A percentile compares a stretch with the other conserved stretches of the same genome.
Conservation (phyloP, 2,329 filamentous ascomycete genomes). For the Exophiala sideris region DNA sequence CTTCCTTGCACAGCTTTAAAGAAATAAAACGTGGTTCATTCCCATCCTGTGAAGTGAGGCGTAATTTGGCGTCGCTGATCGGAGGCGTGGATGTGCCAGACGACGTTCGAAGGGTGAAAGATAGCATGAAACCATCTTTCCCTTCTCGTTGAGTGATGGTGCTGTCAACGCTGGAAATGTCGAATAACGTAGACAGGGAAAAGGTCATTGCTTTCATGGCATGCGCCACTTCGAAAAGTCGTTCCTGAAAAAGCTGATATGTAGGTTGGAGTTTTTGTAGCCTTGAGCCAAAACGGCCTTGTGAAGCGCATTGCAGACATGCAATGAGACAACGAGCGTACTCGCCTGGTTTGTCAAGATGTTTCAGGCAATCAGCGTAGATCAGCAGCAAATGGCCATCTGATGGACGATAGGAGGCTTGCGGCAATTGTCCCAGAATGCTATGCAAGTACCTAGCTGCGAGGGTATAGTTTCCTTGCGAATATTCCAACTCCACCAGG, state of each 20-base stretch:
- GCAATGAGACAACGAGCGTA: constrained; percentile 69
- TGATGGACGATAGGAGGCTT: constrained; percentile 72
- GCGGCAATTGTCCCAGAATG: constrained; percentile 74
- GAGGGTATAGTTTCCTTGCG: constrained; percentile 67
- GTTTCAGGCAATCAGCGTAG: constrained; percentile 77
- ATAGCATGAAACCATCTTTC: constrained; percentile 71
- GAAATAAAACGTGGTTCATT: constrained; percentile 53
- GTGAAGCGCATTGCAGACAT: constrained; percentile 43
- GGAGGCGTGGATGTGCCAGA: constrained; percentile 8
- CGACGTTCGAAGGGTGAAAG: constrained; percentile 42
- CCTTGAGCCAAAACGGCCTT: constrained; percentile 37
- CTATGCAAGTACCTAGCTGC: constrained; percentile 76
- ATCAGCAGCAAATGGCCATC: constrained; percentile 82
- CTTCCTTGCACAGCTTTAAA: constrained; percentile 50
- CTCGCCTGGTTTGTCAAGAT: constrained; percentile 72
- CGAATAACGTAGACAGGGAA: constrained; percentile 71
- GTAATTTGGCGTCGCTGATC: constrained; percentile 14
- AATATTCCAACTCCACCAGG: constrained; percentile 78
- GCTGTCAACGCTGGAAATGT: constrained; percentile 63
- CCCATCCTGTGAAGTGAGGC: constrained; percentile 16
- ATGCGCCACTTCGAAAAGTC: constrained; percentile 48
- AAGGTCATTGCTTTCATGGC: constrained; percentile 62
- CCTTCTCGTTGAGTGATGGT: constrained; percentile 66
- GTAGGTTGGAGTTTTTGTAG: constrained; percentile 28
- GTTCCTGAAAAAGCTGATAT: constrained; percentile 37